Evolutionary conservation across 2,329 filamentous ascomycete genomes (phyloP).

Genomic region (Ophiognomonia clavigignenti-juglandacearum): DNA sequence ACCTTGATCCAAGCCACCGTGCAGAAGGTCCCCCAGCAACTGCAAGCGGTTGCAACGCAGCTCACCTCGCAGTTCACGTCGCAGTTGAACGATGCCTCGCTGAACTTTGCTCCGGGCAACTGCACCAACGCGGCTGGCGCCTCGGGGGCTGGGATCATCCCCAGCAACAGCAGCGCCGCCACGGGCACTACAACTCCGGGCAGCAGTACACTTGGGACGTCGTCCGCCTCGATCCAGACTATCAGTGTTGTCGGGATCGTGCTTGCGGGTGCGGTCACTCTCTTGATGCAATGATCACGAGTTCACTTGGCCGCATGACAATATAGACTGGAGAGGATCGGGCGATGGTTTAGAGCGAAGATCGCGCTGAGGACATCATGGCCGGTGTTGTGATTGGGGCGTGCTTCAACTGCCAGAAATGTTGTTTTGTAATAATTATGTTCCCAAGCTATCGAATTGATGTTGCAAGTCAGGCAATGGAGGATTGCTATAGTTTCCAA

Average conservation of each 20-base stretch:
- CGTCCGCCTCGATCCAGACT: background rate
- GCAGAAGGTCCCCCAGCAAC: conserved; percentile 24
- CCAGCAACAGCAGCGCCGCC: conserved; percentile 1
- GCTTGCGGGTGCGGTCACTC: conserved; percentile 3
- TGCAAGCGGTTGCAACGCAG: conserved; percentile 23
- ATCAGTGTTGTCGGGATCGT: conserved; percentile 5
- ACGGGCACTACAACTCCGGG: background rate
- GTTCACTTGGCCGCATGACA: too few species aligned
- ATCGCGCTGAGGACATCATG: too few species aligned
- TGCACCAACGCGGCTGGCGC: conserved; percentile 22
- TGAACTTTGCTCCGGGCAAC: conserved; percentile 24
- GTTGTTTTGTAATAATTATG: too few species aligned
- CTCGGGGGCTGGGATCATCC: conserved; percentile 4
- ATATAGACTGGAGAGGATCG: conserved; percentile 4
- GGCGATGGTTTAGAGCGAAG: too few species aligned
- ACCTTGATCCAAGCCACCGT: conserved; percentile 27
- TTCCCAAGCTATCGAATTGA: too few species aligned
- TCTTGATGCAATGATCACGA: too few species aligned
- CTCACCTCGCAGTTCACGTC: conserved; percentile 22
- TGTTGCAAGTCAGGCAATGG: too few species aligned
- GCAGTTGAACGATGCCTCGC: conserved; percentile 20
- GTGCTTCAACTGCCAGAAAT: too few species aligned
- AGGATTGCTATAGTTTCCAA: too few species aligned
- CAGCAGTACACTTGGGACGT: too few species aligned
- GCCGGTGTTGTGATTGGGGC: too few species aligned